phyloP scores from a whole-genome alignment of 768 basidiomycete genomes.

The Filobasidium wieringae region DNA sequence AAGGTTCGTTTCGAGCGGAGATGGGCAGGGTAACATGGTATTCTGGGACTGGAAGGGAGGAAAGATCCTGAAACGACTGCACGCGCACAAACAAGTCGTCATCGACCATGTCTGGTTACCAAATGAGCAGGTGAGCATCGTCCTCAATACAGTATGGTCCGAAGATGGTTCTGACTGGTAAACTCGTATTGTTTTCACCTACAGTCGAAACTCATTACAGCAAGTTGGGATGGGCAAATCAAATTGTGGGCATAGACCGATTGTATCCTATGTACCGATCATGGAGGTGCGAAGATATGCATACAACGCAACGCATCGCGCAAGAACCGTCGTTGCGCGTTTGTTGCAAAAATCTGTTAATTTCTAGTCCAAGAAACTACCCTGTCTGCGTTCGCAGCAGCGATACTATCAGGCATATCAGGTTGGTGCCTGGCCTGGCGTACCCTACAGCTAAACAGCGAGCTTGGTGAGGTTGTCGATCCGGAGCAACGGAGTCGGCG shows the following conservation, averaged over 20 bases:
- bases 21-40: slow-evolving; percentile 84
- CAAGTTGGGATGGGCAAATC: slow-evolving; percentile 94
- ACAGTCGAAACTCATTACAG: slow-evolving; percentile 92
- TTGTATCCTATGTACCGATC: too few species aligned
- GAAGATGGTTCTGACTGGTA: background rate
- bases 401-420: too few species aligned
- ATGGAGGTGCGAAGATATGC: too few species aligned
- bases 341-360: too few species aligned
- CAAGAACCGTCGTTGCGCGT: too few species aligned
- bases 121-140: slow-evolving; percentile 72
- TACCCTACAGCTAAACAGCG: too few species aligned
- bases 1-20: slow-evolving; percentile 94
- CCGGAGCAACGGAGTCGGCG: too few species aligned
- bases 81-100: slow-evolving; percentile 89
- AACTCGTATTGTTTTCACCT: slow-evolving; percentile 7
- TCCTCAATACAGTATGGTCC: background rate
- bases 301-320: too few species aligned
- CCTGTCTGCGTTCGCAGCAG: too few species aligned
- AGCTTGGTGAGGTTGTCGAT: too few species aligned
- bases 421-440: too few species aligned
- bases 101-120: slow-evolving; percentile 97
- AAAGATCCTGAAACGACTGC: slow-evolving; percentile 76
- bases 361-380: too few species aligned
- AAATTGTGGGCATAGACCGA: slow-evolving; percentile 81
- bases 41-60: slow-evolving; percentile 99